Evolutionary conservation across 352 stramenopile species (phyloP).

Genomic region (Phytophthora cajani): DNA sequence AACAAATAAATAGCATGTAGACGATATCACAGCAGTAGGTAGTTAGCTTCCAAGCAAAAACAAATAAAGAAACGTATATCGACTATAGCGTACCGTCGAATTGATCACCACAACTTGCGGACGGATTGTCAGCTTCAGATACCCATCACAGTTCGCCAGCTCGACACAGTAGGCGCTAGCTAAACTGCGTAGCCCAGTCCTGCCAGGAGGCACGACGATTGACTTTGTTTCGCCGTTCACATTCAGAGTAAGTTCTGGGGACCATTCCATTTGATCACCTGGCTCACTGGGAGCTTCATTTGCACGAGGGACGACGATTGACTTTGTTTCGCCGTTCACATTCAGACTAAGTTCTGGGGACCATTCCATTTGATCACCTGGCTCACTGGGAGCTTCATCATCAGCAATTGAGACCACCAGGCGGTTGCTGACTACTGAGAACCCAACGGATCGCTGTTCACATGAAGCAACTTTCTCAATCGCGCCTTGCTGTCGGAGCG

Average conservation of each 20-base stretch:
- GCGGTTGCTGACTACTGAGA: constrained; percentile 26
- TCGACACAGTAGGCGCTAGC: constrained; percentile 44
- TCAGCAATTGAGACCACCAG: constrained; percentile 38
- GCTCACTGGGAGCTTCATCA: constrained; percentile 6
- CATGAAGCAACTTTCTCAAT: constrained; percentile 28
- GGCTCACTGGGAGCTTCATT: constrained; percentile 7
- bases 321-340: constrained; percentile 45
- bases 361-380: constrained; percentile 19
- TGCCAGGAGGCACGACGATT: constrained; percentile 27
- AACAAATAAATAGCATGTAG: neutral
- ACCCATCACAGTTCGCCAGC: constrained; percentile 40
- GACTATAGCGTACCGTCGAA: constrained; percentile 48
- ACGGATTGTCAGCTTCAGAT: constrained; percentile 47
- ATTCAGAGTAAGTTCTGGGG: constrained; percentile 35
- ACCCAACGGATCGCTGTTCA: constrained; percentile 32
- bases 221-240: constrained; percentile 46
- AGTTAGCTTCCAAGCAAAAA: no score
- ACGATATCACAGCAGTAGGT: neutral
- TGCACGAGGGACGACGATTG: no score
- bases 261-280: constrained; percentile 27
- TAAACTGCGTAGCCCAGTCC: constrained; percentile 18
- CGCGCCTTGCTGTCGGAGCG: constrained; percentile 17
- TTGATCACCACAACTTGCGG: constrained; percentile 67
- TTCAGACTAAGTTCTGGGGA: constrained; percentile 39
- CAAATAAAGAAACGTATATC: neutral